Percentiles rank a stretch among this genome's conserved stretches.
Conservation (phyloP, 2,329 filamentous ascomycete species). For the Daldinia sp. region DNA sequence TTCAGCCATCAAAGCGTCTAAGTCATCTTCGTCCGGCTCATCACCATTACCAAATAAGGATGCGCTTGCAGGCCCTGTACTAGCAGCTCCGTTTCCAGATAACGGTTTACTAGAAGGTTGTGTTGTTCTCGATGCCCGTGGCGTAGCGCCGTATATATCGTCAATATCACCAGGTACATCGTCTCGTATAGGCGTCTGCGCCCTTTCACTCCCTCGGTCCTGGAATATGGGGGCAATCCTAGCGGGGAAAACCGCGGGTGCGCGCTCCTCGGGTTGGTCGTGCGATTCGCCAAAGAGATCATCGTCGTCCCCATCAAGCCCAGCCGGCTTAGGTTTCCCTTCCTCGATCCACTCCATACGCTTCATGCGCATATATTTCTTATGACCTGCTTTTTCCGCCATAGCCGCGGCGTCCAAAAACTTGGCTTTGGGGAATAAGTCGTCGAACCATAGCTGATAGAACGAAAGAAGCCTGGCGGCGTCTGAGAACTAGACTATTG, state of each 20-base stretch:
- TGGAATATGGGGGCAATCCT: constrained; percentile 57
- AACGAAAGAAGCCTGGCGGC: constrained; percentile 84
- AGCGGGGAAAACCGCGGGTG: constrained; percentile 49
- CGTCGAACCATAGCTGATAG: constrained; percentile 97
- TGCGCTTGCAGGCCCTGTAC: neutral
- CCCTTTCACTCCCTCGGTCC: constrained; percentile 47
- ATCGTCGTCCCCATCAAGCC: constrained; percentile 51
- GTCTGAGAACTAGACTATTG: constrained; percentile 78
- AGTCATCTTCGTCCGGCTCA: constrained; percentile 56
- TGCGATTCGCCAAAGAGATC: constrained; percentile 47
- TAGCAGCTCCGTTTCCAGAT: constrained; percentile 32
- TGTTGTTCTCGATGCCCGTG: constrained; percentile 48
- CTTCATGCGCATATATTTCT: constrained; percentile 79
- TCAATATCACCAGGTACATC: constrained; percentile 60
- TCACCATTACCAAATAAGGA: constrained; percentile 46
- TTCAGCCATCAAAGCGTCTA: constrained; percentile 67
- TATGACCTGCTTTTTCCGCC: constrained; percentile 93
- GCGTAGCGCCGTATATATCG: constrained; percentile 69
- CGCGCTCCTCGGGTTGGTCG: constrained; percentile 46
- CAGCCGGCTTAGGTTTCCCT: constrained; percentile 64
- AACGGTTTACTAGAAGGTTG: constrained; percentile 40
- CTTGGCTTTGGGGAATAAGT: constrained; percentile 92
- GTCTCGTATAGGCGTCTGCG: constrained; percentile 52
- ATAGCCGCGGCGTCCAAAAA: constrained; percentile 91
- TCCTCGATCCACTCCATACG: constrained; percentile 88